Conservation (phyloP, 2,329 filamentous ascomycete species). For the Fusarium vanettenii region DNA sequence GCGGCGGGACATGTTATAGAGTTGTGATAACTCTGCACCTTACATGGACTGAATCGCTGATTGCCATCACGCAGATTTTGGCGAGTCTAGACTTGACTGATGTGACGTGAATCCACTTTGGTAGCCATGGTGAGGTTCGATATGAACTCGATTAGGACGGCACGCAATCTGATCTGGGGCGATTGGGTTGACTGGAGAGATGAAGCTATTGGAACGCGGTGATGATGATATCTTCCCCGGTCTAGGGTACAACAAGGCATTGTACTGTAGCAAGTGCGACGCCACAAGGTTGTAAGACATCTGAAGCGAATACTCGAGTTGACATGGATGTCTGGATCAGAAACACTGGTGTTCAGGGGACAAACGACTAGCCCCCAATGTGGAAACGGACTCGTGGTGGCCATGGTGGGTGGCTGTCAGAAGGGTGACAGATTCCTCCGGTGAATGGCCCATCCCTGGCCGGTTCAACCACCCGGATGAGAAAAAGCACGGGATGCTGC, state of each 20-base stretch:
- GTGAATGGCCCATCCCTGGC: conserved; percentile 29
- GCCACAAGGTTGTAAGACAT: neutral
- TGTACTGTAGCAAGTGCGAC: neutral
- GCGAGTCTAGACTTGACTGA: neutral
- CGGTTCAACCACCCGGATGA: conserved; percentile 37
- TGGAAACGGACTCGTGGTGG: conserved; percentile 18
- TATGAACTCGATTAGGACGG: neutral
- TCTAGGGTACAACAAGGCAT: conserved; percentile 1
- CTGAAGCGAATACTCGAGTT: conserved; percentile 1
- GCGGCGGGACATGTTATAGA: neutral
- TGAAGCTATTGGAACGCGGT: conserved; percentile 8
- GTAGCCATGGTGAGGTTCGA: neutral
- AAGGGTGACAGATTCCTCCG: conserved; percentile 23
- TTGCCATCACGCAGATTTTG: neutral
- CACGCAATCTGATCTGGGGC: neutral
- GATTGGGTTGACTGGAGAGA: neutral
- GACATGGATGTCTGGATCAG: conserved; percentile 19
- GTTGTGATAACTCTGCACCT: neutral
- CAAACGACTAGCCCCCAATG: conserved; percentile 19
- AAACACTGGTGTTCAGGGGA: conserved; percentile 38
- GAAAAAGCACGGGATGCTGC: conserved; percentile 24
- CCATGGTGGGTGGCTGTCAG: conserved; percentile 11
- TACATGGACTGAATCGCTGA: neutral
- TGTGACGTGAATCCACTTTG: neutral
- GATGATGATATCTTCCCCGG: neutral